These are phyloP conservation scores for Oenanthe sinensis DNA, from an alignment of 129 eudicot genomes.

Conservation along the genomic window DNA sequence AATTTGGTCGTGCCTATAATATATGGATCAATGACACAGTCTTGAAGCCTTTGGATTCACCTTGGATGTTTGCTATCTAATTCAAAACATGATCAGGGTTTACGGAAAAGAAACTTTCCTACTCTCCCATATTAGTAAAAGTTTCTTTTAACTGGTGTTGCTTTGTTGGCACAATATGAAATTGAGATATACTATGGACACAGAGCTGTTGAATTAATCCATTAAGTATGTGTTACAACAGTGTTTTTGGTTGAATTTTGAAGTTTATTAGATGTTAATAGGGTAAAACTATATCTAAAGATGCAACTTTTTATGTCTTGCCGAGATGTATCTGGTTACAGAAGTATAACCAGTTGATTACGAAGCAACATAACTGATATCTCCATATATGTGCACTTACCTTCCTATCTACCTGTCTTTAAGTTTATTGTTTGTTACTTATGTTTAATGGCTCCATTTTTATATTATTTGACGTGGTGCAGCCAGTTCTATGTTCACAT, in stretches of 20 bases:
- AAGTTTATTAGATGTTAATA: background rate
- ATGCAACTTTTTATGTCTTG: background rate
- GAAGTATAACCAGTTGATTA: background rate
- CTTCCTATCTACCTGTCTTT: background rate
- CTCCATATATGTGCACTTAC: background rate
- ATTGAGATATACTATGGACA: no score
- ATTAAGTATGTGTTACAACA: background rate
- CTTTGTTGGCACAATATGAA: background rate
- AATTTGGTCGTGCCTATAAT: background rate
- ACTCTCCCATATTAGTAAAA: background rate
- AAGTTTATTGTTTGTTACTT: background rate
- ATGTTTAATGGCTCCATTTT: background rate
- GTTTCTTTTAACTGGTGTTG: background rate
- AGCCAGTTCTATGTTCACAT: background rate
- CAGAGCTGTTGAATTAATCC: background rate
- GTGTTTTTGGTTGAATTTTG: background rate
- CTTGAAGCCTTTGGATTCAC: background rate
- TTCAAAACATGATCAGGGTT: background rate
- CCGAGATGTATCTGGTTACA: background rate
- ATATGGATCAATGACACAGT: background rate
- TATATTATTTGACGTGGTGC: background rate
- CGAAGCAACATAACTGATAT: background rate
- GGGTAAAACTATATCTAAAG: background rate
- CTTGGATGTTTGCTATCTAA: background rate
- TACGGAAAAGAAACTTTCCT: background rate